Evolutionary conservation across 352 stramenopile genomes (phyloP).

Genomic region (Thalassiosira ordinaria): DNA sequence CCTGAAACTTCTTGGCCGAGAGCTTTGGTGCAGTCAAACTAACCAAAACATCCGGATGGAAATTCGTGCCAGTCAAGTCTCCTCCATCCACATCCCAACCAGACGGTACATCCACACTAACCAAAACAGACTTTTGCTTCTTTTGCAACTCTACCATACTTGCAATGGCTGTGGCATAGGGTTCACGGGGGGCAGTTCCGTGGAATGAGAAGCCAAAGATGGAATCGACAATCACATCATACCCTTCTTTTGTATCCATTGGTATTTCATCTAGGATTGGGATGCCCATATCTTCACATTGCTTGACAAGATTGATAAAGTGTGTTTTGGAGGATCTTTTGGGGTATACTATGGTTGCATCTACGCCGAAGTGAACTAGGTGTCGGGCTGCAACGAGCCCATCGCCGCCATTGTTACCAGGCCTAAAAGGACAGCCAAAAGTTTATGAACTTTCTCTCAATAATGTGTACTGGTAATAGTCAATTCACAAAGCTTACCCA

Average conservation of each 20-base stretch:
- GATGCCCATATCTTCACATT: constrained; percentile 80
- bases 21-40: constrained; percentile 97
- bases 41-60: constrained; percentile 93
- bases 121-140: constrained; percentile 84
- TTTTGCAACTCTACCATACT: constrained; percentile 72
- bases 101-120: constrained; percentile 98
- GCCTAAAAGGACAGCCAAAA: no score
- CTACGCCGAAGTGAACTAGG: constrained; percentile 96
- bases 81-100: constrained; percentile 96
- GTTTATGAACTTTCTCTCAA: no score
- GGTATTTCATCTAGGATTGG: constrained; percentile 66
- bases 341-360: constrained; percentile 93
- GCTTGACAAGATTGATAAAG: constrained; percentile 79
- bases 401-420: constrained; percentile 99
- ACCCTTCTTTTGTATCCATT: constrained; percentile 11
- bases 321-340: constrained; percentile 81
- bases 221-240: constrained; percentile 93
- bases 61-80: constrained; percentile 73
- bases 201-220: constrained; percentile 99
- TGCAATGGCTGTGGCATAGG: constrained; percentile 45
- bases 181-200: constrained; percentile 75
- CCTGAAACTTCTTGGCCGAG: constrained; percentile 90
- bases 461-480: no score
- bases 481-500: constrained; percentile 53
- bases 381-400: constrained; percentile 97